Conservation (phyloP, 192 early-diverging fungal genomes). For the Entomortierella chlamydospora region DNA sequence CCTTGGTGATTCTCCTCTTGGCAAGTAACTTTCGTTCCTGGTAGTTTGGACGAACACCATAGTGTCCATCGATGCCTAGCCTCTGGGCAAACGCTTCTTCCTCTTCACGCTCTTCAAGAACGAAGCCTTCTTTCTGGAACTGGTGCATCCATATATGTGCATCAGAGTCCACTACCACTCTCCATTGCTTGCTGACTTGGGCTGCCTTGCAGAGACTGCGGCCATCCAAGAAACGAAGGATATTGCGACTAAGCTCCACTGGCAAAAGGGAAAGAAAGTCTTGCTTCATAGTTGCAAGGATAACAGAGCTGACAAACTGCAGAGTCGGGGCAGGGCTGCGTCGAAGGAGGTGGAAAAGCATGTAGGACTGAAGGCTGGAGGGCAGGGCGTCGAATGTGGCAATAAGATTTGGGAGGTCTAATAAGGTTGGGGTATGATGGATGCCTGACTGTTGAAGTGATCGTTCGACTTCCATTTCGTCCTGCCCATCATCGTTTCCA, state of each 20-base stretch:
- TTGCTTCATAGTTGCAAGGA: conserved; percentile 89
- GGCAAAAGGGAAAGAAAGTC: conserved; percentile 89
- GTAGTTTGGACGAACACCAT: conserved; percentile 44
- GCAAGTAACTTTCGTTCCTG: conserved; percentile 29
- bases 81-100: conserved; percentile 47
- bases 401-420: conserved; percentile 66
- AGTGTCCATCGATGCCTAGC: conserved; percentile 53
- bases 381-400: conserved; percentile 86
- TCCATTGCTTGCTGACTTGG: conserved; percentile 88
- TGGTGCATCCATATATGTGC: conserved; percentile 62
- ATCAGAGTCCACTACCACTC: conserved; percentile 78
- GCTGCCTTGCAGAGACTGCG: conserved; percentile 81
- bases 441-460: conserved; percentile 32
- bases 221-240: conserved; percentile 87
- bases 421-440: conserved; percentile 49
- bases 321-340: conserved; percentile 84
- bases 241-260: conserved; percentile 75
- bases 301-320: conserved; percentile 91
- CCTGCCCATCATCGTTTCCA: conserved; percentile 40
- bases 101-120: conserved; percentile 53
- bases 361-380: conserved; percentile 80
- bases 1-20: conserved; percentile 25
- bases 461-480: conserved; percentile 44
- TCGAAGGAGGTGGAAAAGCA: conserved; percentile 90
- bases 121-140: conserved; percentile 60